Percentiles rank a stretch among this genome's conserved stretches.
Evolutionary conservation across 805 yeast genomes (phyloP).

Genomic region (Clavispora phyllophila): DNA sequence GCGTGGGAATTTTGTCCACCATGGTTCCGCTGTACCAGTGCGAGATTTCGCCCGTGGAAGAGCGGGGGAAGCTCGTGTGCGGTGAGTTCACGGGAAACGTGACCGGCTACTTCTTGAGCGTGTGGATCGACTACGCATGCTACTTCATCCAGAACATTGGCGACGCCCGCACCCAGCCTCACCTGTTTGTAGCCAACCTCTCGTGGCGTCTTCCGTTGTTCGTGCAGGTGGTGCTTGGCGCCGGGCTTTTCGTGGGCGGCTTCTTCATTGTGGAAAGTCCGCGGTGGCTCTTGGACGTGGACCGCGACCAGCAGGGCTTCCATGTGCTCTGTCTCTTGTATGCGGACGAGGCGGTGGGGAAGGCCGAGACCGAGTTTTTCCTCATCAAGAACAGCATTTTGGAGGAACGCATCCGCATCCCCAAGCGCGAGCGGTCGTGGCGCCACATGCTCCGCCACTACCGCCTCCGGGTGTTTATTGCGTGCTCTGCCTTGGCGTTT

Average conservation of each 20-base stretch:
- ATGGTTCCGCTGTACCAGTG: slow-evolving; percentile 86
- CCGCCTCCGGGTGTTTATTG: slow-evolving; percentile 32
- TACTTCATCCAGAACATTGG: slow-evolving; percentile 55
- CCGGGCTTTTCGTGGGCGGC: slow-evolving; percentile 65
- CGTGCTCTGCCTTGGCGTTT: slow-evolving; percentile 40
- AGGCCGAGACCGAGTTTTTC: slow-evolving; percentile 40
- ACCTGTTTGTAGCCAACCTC: slow-evolving; percentile 32
- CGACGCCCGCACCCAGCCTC: slow-evolving; percentile 32
- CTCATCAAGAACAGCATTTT: slow-evolving; percentile 42
- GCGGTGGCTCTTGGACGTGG: slow-evolving; percentile 82
- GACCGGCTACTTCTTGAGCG: slow-evolving; percentile 73
- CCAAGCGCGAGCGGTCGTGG: slow-evolving; percentile 39
- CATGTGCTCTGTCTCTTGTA: slow-evolving; percentile 30
- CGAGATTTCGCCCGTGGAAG: slow-evolving; percentile 83
- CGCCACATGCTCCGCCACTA: slow-evolving; percentile 37
- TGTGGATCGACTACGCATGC: slow-evolving; percentile 82
- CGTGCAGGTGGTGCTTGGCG: slow-evolving; percentile 71
- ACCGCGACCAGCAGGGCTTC: slow-evolving; percentile 56
- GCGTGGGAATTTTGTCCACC: slow-evolving; percentile 79
- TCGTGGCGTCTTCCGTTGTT: slow-evolving; percentile 80
- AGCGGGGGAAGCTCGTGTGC: slow-evolving; percentile 80
- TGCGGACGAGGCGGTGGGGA: slow-evolving; percentile 26
- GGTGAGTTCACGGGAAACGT: slow-evolving; percentile 86
- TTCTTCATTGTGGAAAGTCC: slow-evolving; percentile 83
- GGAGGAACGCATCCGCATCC: slow-evolving; percentile 33